These are phyloP conservation scores for Allomyces macrogynus DNA, from an alignment of 192 early-diverging fungal species.

Conservation along the genomic window DNA sequence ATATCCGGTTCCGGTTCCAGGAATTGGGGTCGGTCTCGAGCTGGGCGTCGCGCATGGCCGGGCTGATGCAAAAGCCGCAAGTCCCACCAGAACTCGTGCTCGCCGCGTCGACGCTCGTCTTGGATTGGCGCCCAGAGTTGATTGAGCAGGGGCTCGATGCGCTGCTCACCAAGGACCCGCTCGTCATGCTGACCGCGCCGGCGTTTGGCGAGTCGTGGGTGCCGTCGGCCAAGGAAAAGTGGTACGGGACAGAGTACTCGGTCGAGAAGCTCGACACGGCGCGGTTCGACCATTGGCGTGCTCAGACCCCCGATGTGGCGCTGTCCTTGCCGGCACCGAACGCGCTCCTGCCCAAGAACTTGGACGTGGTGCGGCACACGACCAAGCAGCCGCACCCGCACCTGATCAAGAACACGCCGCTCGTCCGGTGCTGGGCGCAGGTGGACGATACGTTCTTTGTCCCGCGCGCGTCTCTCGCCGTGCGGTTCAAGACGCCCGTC, in stretches of 20 bases:
- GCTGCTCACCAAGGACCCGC: slow-evolving; percentile 42
- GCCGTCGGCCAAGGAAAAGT: slow-evolving; percentile 37
- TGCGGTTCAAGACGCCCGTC: slow-evolving; percentile 50
- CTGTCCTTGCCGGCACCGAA: slow-evolving; percentile 51
- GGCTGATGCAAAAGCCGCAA: slow-evolving; percentile 58
- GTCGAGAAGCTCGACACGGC: slow-evolving; percentile 30
- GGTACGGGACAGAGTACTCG: slow-evolving; percentile 66
- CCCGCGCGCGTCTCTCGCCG: slow-evolving; percentile 62
- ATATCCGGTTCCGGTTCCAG: slow-evolving; percentile 45
- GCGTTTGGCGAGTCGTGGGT: slow-evolving; percentile 18
- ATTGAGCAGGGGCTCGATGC: slow-evolving; percentile 40
- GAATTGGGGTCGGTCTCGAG: slow-evolving; percentile 47
- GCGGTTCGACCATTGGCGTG: slow-evolving; percentile 22
- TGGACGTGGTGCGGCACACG: slow-evolving; percentile 35
- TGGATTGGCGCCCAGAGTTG: slow-evolving; percentile 38
- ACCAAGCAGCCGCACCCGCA: slow-evolving; percentile 15
- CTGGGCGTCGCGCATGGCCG: slow-evolving; percentile 47
- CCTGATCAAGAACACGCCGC: slow-evolving; percentile 35
- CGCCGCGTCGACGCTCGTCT: slow-evolving; percentile 43
- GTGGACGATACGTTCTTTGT: slow-evolving; percentile 83
- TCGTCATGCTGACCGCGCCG: slow-evolving; percentile 21
- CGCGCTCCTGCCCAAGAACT: slow-evolving; percentile 66
- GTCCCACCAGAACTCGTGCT: slow-evolving; percentile 39
- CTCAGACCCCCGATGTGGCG: slow-evolving; percentile 20
- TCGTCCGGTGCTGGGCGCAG: slow-evolving; percentile 72